A percentile compares a stretch with the other conserved stretches of the same genome.
Evolutionary conservation across 192 early-diverging fungal genomes (phyloP).

Genomic region (Coemansia sp.): DNA sequence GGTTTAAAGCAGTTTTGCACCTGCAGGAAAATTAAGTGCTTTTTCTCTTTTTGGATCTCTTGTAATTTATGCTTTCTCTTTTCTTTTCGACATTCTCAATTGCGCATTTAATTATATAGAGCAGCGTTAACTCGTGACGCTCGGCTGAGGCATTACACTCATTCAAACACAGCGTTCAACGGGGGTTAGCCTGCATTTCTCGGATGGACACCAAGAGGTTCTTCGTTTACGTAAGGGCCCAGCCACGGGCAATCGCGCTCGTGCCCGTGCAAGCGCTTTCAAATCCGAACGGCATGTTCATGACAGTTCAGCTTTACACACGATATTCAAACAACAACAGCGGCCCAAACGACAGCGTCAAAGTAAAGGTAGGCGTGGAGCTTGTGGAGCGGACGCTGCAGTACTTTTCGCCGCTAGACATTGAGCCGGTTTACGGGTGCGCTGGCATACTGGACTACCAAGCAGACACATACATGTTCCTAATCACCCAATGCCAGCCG

Average conservation of each 20-base stretch:
- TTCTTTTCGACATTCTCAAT: not conserved
- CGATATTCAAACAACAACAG: too few species aligned
- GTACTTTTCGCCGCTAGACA: conserved; percentile 39
- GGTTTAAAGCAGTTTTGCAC: too few species aligned
- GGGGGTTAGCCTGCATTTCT: not conserved
- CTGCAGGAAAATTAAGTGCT: not conserved
- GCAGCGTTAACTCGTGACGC: not conserved
- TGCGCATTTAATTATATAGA: not conserved
- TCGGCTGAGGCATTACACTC: not conserved
- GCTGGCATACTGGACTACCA: conserved; percentile 51
- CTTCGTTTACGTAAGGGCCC: conserved; percentile 54
- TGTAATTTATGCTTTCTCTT: not conserved
- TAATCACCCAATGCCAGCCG: conserved; percentile 65
- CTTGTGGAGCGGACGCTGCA: conserved; percentile 17
- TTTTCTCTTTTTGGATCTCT: not conserved
- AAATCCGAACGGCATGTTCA: conserved; percentile 20
- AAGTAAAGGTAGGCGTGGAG: conserved; percentile 20
- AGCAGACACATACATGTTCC: conserved; percentile 67
- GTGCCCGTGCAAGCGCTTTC: conserved; percentile 59
- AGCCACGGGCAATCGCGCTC: conserved; percentile 63
- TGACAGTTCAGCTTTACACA: conserved; percentile 14
- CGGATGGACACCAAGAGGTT: conserved; percentile 49
- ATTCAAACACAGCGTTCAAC: not conserved
- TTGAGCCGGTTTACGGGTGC: conserved; percentile 51
- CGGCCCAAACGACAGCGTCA: conserved; percentile 1